These are phyloP conservation scores for Psilocybe sp. DNA, from an alignment of 768 basidiomycete genomes.

Conservation along the genomic window DNA sequence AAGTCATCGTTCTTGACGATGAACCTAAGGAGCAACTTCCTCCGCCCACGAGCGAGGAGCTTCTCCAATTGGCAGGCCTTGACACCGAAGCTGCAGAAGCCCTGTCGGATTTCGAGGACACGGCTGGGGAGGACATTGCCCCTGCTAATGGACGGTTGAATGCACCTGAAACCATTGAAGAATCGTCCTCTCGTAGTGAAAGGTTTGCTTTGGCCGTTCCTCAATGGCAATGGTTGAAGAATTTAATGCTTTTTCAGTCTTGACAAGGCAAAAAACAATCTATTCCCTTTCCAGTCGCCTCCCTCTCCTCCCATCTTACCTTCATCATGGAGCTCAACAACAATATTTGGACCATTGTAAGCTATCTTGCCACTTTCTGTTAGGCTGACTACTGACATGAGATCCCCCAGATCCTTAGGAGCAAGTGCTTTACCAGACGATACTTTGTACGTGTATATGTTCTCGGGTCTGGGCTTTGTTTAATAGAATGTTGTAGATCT, in stretches of 20 bases:
- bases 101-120: constrained; percentile 62
- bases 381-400: background rate
- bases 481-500: constrained; percentile 17
- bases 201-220: constrained; percentile 4
- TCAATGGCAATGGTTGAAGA: background rate
- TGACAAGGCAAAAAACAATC: constrained; percentile 37
- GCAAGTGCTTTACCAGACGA: constrained; percentile 27
- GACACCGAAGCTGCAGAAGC: constrained; percentile 30
- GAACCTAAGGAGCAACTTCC: constrained; percentile 6
- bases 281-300: constrained; percentile 40
- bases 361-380: constrained; percentile 17
- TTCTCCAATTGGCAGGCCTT: constrained; percentile 51
- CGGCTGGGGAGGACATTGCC: constrained; percentile 6
- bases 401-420: constrained; percentile 33
- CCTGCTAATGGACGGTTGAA: background rate
- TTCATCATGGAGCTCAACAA: constrained; percentile 50
- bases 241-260: constrained; percentile 26
- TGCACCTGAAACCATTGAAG: background rate
- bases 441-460: constrained; percentile 15
- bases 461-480: background rate
- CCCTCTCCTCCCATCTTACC: constrained; percentile 5
- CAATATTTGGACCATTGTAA: constrained; percentile 68
- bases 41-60: constrained; percentile 27
- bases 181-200: constrained; percentile 1
- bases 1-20: constrained; percentile 16